These are phyloP conservation scores for Chlorencoelia australis DNA, from an alignment of 2,329 filamentous ascomycete genomes.

Conservation along the genomic window DNA sequence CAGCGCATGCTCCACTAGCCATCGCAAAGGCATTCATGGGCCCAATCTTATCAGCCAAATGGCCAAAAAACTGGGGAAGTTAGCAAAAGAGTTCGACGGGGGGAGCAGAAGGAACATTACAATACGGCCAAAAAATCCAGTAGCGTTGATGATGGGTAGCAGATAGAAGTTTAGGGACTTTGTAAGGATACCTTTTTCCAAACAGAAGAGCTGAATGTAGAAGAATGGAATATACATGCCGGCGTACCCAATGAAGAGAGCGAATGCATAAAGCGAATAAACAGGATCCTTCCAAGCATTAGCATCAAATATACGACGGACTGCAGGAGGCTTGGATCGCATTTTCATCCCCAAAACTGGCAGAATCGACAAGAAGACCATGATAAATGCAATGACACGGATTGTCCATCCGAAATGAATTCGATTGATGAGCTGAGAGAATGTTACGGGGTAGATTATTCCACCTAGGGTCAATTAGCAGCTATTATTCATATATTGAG, in stretches of 20 bases:
- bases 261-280: neutral
- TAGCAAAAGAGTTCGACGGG: neutral
- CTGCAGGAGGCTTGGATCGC: slow-evolving; percentile 1
- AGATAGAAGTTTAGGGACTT: slow-evolving; percentile 5
- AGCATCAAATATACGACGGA: slow-evolving; percentile 1
- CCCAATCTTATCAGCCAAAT: slow-evolving; percentile 40
- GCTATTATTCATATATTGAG: neutral
- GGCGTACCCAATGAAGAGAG: slow-evolving; percentile 1
- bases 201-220: neutral
- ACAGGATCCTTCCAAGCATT: slow-evolving; percentile 3
- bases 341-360: slow-evolving; percentile 4
- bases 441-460: neutral
- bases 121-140: slow-evolving; percentile 10
- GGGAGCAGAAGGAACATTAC: neutral
- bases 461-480: neutral
- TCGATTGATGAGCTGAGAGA: neutral
- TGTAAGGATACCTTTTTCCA: neutral
- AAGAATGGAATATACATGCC: slow-evolving; percentile 4
- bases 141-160: slow-evolving; percentile 9
- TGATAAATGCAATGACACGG: neutral
- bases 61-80: slow-evolving; percentile 32
- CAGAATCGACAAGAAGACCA: neutral
- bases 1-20: slow-evolving; percentile 3
- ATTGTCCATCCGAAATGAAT: neutral
- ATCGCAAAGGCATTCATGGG: slow-evolving; percentile 36